Evolutionary conservation across 1,284 basidiomycete species (phyloP).

Genomic region (Ustilago curta): DNA sequence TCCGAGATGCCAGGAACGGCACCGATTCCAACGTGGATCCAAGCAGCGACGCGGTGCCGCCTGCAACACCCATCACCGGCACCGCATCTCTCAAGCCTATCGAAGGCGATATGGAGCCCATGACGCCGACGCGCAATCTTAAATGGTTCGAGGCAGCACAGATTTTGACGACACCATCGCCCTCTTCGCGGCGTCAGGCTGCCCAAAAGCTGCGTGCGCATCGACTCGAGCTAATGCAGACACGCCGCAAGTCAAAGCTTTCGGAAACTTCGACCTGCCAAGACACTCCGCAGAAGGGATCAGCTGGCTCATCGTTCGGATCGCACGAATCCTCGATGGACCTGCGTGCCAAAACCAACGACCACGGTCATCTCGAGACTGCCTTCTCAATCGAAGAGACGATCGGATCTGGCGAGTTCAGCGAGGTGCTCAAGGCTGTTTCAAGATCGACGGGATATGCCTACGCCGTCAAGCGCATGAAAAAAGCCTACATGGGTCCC

Average conservation of each 20-base stretch:
- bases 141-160: slow-evolving; percentile 68
- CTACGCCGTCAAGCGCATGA: slow-evolving; percentile 94
- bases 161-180: slow-evolving; percentile 60
- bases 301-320: slow-evolving; percentile 6
- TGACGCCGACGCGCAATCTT: slow-evolving; percentile 66
- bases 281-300: slow-evolving; percentile 39
- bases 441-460: slow-evolving; percentile 76
- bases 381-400: slow-evolving; percentile 83
- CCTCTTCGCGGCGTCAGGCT: slow-evolving; percentile 42
- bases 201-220: slow-evolving; percentile 44
- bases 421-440: slow-evolving; percentile 89
- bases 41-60: slow-evolving; percentile 18
- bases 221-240: slow-evolving; percentile 46
- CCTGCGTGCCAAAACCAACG: slow-evolving; percentile 8
- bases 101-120: slow-evolving; percentile 43
- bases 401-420: slow-evolving; percentile 93
- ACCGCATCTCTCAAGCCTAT: slow-evolving; percentile 12
- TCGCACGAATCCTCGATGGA: slow-evolving; percentile 20
- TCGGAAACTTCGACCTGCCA: slow-evolving; percentile 43
- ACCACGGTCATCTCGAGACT: slow-evolving; percentile 51
- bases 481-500: slow-evolving; percentile 85
- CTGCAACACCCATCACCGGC: slow-evolving; percentile 35
- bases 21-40: slow-evolving; percentile 3
- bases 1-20: slow-evolving; percentile 16
- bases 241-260: slow-evolving; percentile 37